These are phyloP conservation scores for Alternaria viburni DNA, from an alignment of 2,329 filamentous ascomycete species.

Conservation along the genomic window DNA sequence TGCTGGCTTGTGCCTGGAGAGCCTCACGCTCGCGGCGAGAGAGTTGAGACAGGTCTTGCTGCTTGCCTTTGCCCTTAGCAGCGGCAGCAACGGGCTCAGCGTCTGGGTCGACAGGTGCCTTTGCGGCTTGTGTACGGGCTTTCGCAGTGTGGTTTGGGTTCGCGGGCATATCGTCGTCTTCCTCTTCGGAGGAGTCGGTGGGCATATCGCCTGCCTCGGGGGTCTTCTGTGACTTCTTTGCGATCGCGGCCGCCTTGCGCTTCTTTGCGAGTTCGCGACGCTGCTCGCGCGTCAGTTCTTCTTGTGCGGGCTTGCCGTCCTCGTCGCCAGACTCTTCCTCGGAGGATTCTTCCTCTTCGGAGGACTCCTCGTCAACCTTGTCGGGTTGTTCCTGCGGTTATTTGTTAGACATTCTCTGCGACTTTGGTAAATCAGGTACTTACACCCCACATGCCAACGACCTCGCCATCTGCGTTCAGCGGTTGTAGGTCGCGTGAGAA, in stretches of 20 bases:
- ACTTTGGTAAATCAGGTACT: conserved; percentile 37
- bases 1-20: conserved; percentile 83
- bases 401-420: conserved; percentile 22
- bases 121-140: conserved; percentile 70
- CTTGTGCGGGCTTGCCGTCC: conserved; percentile 53
- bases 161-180: conserved; percentile 73
- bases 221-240: conserved; percentile 71
- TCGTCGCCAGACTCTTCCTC: conserved; percentile 53
- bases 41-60: conserved; percentile 60
- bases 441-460: conserved; percentile 85
- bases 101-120: conserved; percentile 51
- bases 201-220: conserved; percentile 88
- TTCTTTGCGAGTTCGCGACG: conserved; percentile 88
- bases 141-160: conserved; percentile 86
- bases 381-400: conserved; percentile 47
- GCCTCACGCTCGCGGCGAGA: conserved; percentile 77
- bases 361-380: conserved; percentile 58
- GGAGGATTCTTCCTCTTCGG: conserved; percentile 50
- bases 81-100: conserved; percentile 61
- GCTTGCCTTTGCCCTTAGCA: conserved; percentile 64
- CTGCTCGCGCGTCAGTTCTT: conserved; percentile 80
- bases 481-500: conserved; percentile 92
- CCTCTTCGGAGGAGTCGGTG: conserved; percentile 69
- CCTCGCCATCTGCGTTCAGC: conserved; percentile 86
- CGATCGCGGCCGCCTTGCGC: conserved; percentile 87